phyloP scores from a whole-genome alignment of 306 rosid genomes.

The Cicer pinnatifidum region DNA sequence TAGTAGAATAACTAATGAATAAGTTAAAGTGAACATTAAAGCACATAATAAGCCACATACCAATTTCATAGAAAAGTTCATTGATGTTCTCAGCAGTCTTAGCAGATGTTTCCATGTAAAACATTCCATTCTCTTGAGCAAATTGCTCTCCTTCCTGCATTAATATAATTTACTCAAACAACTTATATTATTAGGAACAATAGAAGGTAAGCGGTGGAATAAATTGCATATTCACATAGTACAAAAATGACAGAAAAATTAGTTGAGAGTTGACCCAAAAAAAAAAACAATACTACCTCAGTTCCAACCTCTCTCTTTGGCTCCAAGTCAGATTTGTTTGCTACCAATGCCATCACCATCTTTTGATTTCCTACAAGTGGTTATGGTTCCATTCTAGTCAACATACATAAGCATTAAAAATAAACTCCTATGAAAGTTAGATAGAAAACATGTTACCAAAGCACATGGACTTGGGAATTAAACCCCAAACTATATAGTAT shows the following conservation, averaged over 20 bases:
- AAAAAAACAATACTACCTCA: conserved; percentile 56
- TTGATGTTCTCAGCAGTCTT: conserved; percentile 74
- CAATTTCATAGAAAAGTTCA: conserved; percentile 85
- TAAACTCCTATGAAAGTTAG: conserved; percentile 7
- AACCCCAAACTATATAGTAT: not conserved
- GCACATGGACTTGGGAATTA: not conserved
- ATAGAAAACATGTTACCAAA: not conserved
- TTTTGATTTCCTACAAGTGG: conserved; percentile 62
- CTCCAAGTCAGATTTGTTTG: conserved; percentile 77
- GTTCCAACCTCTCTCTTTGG: conserved; percentile 65
- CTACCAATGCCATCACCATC: conserved; percentile 79
- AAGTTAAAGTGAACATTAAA: not conserved
- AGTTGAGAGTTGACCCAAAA: not conserved
- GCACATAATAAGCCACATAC: conserved; percentile 43
- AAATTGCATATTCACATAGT: not conserved
- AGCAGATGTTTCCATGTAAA: conserved; percentile 87
- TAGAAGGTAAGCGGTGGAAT: not conserved
- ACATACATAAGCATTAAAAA: not conserved
- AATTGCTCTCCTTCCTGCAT: conserved; percentile 75
- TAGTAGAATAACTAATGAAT: not conserved
- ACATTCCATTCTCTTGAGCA: conserved; percentile 84
- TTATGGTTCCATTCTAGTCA: conserved; percentile 12
- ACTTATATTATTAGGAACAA: not conserved
- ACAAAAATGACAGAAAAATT: no score
- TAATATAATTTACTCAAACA: conserved; percentile 21